Evolutionary conservation across 768 basidiomycete species (phyloP).

Genomic region (Fistulinella prunicolor): DNA sequence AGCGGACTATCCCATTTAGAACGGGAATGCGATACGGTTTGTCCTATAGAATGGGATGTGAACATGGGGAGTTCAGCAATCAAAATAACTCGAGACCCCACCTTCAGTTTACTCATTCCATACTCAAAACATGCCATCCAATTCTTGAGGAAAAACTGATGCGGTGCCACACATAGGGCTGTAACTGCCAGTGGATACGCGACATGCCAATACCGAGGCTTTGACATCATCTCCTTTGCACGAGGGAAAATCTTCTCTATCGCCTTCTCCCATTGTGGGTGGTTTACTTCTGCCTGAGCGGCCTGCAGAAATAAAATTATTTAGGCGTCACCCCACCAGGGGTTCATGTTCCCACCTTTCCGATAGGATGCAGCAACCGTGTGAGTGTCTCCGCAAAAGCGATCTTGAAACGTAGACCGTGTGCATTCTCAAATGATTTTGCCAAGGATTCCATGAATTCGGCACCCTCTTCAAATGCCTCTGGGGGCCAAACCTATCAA

Average conservation of each 20-base stretch:
- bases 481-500: slow-evolving; percentile 84
- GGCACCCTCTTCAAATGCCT: slow-evolving; percentile 89
- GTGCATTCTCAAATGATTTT: slow-evolving; percentile 78
- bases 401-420: slow-evolving; percentile 78
- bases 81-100: slow-evolving; percentile 26
- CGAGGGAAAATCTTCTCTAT: slow-evolving; percentile 81
- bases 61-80: slow-evolving; percentile 4
- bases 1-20: slow-evolving; percentile 77
- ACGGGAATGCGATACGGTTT: slow-evolving; percentile 65
- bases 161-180: slow-evolving; percentile 82
- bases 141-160: slow-evolving; percentile 78
- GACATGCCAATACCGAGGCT: slow-evolving; percentile 85
- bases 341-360: slow-evolving; percentile 52
- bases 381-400: slow-evolving; percentile 83
- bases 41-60: slow-evolving; percentile 50
- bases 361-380: slow-evolving; percentile 78
- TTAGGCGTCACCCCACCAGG: not conserved
- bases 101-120: slow-evolving; percentile 78
- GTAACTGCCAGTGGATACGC: slow-evolving; percentile 85
- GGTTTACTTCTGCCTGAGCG: slow-evolving; percentile 93
- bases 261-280: slow-evolving; percentile 92
- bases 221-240: slow-evolving; percentile 79
- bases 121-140: slow-evolving; percentile 76
- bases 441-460: slow-evolving; percentile 87
- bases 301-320: slow-evolving; percentile 46